A percentile compares a stretch with the other conserved stretches of the same genome.
Evolutionary conservation across 768 basidiomycete genomes (phyloP).

Genomic region (Suillus cothurnatus): DNA sequence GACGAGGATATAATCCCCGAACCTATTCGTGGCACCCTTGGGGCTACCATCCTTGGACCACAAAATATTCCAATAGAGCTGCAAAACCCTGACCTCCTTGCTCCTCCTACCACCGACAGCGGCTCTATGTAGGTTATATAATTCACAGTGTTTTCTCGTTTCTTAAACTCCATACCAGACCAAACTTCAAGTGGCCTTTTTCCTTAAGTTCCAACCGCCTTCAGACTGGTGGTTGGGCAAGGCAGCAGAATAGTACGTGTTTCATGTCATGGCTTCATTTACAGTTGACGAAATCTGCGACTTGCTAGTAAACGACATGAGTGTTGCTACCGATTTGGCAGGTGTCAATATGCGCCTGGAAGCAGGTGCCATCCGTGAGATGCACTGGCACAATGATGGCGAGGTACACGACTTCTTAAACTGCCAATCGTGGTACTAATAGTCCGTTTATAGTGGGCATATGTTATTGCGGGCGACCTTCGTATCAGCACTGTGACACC

Average conservation of each 20-base stretch:
- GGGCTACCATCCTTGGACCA: slow-evolving; percentile 54
- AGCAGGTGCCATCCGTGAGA: slow-evolving; percentile 44
- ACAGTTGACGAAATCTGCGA: slow-evolving; percentile 22
- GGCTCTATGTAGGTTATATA: slow-evolving; percentile 44
- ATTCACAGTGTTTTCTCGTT: not conserved
- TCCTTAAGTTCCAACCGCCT: slow-evolving; percentile 61
- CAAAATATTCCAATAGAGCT: slow-evolving; percentile 56
- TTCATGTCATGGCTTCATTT: not conserved
- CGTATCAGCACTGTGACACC: slow-evolving; percentile 54
- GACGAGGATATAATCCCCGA: slow-evolving; percentile 33
- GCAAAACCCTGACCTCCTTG: slow-evolving; percentile 58
- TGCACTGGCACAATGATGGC: slow-evolving; percentile 46
- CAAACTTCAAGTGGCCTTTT: slow-evolving; percentile 67
- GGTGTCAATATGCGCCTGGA: slow-evolving; percentile 47
- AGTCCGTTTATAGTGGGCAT: slow-evolving; percentile 45
- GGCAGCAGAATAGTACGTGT: slow-evolving; percentile 56
- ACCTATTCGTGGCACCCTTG: slow-evolving; percentile 47
- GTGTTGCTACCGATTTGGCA: slow-evolving; percentile 41
- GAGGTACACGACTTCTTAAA: slow-evolving; percentile 22
- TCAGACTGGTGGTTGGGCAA: slow-evolving; percentile 66
- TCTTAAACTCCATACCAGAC: slow-evolving; percentile 19
- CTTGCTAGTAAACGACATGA: slow-evolving; percentile 39
- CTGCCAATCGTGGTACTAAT: not conserved
- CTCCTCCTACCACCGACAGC: slow-evolving; percentile 64
- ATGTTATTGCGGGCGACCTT: slow-evolving; percentile 50